Conservation (phyloP, 1,139 yeast species). For the Magnusiomyces tetraspermus region DNA sequence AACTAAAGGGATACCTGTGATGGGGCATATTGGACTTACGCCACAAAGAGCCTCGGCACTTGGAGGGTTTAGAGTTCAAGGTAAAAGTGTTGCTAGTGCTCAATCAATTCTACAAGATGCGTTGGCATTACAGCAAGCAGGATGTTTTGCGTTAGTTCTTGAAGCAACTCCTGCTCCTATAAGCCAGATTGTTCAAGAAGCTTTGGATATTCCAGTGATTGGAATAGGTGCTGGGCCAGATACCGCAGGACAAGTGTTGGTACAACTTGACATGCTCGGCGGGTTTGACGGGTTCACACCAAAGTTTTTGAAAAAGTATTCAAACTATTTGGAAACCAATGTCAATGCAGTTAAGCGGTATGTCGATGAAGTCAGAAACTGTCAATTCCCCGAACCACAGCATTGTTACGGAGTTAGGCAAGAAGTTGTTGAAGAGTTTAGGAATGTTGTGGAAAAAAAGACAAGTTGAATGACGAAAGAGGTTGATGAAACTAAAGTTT, state of each 20-base stretch:
- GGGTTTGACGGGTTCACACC: constrained; percentile 49
- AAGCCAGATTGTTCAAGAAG: constrained; percentile 55
- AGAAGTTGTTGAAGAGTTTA: constrained; percentile 49
- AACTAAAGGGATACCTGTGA: constrained; percentile 71
- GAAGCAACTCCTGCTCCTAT: constrained; percentile 81
- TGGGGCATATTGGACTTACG: constrained; percentile 88
- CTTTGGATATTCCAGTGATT: constrained; percentile 65
- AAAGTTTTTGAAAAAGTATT: constrained; percentile 69
- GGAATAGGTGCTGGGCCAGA: constrained; percentile 92
- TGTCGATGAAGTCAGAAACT: constrained; percentile 45
- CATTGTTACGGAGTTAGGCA: constrained; percentile 69
- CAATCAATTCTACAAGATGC: constrained; percentile 59
- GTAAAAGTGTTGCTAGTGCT: constrained; percentile 49
- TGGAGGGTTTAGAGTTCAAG: constrained; percentile 89
- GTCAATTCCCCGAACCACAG: constrained; percentile 51
- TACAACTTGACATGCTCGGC: constrained; percentile 76
- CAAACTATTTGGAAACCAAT: constrained; percentile 43
- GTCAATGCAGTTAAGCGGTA: constrained; percentile 47
- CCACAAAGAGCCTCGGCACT: constrained; percentile 75
- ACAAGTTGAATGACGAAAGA: too few relatives aligned
- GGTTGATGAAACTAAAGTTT: too few relatives aligned
- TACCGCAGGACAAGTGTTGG: constrained; percentile 86
- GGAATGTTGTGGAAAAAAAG: constrained; percentile 21
- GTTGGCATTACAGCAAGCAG: constrained; percentile 58
- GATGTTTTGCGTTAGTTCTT: constrained; percentile 64